Conservation (phyloP, 1,284 basidiomycete genomes). For the Polyporus tsugae region DNA sequence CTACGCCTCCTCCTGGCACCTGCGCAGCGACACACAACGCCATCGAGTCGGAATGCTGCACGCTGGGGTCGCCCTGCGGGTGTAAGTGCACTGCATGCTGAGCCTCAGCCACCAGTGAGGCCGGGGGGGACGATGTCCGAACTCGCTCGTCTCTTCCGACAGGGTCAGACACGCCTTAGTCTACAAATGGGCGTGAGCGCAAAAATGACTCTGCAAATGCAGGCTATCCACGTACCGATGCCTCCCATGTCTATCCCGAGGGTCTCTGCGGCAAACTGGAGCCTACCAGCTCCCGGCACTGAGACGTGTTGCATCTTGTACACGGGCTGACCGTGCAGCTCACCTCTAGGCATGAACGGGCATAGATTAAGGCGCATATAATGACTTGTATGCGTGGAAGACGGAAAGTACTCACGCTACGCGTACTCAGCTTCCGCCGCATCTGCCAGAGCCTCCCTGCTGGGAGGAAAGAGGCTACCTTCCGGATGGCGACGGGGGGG, state of each 20-base stretch:
- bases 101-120: slow-evolving; percentile 39
- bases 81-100: slow-evolving; percentile 16
- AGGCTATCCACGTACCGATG: slow-evolving; percentile 5
- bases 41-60: too few species aligned
- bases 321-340: slow-evolving; percentile 15
- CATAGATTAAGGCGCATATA: neutral
- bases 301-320: slow-evolving; percentile 16
- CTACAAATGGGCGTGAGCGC: neutral
- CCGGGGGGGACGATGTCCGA: slow-evolving; percentile 41
- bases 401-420: too few species aligned
- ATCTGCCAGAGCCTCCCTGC: slow-evolving; percentile 18
- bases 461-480: slow-evolving; percentile 19
- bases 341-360: neutral
- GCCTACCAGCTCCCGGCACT: slow-evolving; percentile 7
- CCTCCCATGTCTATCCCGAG: slow-evolving; percentile 17
- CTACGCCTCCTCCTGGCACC: too few species aligned
- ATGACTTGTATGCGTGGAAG: too few species aligned
- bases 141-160: slow-evolving; percentile 39
- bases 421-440: too few species aligned
- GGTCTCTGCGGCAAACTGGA: slow-evolving; percentile 14
- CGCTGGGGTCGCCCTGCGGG: slow-evolving; percentile 16
- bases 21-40: too few species aligned
- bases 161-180: slow-evolving; percentile 25
- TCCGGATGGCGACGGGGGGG: slow-evolving; percentile 37
- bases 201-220: neutral